Percentiles rank a stretch among this genome's conserved stretches.
Evolutionary conservation across 768 basidiomycete species (phyloP).

Genomic region (Gymnopilus dilepis): DNA sequence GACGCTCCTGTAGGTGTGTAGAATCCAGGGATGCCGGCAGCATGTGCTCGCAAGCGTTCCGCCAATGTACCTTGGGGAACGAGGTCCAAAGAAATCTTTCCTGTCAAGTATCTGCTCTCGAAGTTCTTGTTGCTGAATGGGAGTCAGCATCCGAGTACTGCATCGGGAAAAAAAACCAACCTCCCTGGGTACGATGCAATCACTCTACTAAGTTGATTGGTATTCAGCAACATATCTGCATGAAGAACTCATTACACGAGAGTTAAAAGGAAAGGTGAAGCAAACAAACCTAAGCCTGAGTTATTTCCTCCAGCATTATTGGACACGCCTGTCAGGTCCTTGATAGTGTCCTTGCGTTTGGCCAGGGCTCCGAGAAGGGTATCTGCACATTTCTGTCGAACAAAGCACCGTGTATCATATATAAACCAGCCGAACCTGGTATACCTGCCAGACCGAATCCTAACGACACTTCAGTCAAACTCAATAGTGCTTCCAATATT

Average conservation of each 20-base stretch:
- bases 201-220: slow-evolving; percentile 80
- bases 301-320: slow-evolving; percentile 85
- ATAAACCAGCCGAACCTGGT: slow-evolving; percentile 57
- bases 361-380: slow-evolving; percentile 82
- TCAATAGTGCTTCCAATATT: not conserved
- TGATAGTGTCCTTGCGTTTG: slow-evolving; percentile 70
- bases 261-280: not conserved
- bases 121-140: slow-evolving; percentile 83
- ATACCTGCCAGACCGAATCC: slow-evolving; percentile 92
- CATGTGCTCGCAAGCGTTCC: slow-evolving; percentile 87
- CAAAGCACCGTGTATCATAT: not conserved
- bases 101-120: slow-evolving; percentile 79
- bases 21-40: slow-evolving; percentile 93
- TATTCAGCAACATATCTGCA: slow-evolving; percentile 74
- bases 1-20: slow-evolving; percentile 89
- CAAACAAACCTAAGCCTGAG: slow-evolving; percentile 66
- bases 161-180: slow-evolving; percentile 42
- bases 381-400: slow-evolving; percentile 47
- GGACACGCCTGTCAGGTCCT: slow-evolving; percentile 78
- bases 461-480: slow-evolving; percentile 30
- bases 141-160: no score
- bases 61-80: slow-evolving; percentile 92
- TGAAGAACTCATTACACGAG: not conserved
- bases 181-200: slow-evolving; percentile 92
- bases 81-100: slow-evolving; percentile 83